Percentiles rank a stretch among this genome's conserved stretches.
Conservation (phyloP, 2,329 filamentous ascomycete genomes). For the Aspergillus unguis region DNA sequence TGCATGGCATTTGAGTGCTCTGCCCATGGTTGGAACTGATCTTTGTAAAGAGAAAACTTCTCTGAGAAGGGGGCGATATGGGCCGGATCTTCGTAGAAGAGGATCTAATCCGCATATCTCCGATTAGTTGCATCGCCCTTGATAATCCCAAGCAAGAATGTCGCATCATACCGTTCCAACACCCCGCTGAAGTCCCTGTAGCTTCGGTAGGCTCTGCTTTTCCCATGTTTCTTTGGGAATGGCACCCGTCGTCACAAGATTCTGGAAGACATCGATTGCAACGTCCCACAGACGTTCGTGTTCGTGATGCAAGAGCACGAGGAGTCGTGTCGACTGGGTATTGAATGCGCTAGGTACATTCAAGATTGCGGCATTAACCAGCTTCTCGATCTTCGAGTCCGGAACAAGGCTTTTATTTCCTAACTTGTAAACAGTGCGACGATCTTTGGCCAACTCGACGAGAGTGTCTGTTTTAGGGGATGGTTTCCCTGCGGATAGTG, state of each 20-base stretch:
- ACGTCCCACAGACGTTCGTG: conserved; percentile 88
- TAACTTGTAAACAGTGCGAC: conserved; percentile 38
- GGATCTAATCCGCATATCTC: conserved; percentile 43
- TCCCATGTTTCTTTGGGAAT: conserved; percentile 55
- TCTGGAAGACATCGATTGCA: conserved; percentile 61
- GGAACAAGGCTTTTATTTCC: conserved; percentile 33
- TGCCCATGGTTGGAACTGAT: conserved; percentile 75
- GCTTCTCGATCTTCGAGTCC: conserved; percentile 36
- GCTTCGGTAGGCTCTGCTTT: conserved; percentile 41
- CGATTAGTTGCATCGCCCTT: background rate
- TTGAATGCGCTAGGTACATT: conserved; percentile 83
- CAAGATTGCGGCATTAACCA: conserved; percentile 52
- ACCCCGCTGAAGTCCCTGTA: conserved; percentile 63
- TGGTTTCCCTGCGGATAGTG: conserved; percentile 4
- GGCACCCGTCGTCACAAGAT: conserved; percentile 59
- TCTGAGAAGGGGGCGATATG: conserved; percentile 64
- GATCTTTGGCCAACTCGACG: conserved; percentile 31
- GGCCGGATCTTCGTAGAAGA: conserved; percentile 81
- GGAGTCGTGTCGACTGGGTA: conserved; percentile 74
- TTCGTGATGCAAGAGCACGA: conserved; percentile 75
- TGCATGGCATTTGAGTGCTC: conserved; percentile 77
- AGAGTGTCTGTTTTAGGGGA: conserved; percentile 20
- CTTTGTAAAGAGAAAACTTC: conserved; percentile 69
- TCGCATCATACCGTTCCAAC: conserved; percentile 65
- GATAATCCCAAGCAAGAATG: conserved; percentile 28